Conservation (phyloP, 345 rosid species). For the Populus euphratica region DNA sequence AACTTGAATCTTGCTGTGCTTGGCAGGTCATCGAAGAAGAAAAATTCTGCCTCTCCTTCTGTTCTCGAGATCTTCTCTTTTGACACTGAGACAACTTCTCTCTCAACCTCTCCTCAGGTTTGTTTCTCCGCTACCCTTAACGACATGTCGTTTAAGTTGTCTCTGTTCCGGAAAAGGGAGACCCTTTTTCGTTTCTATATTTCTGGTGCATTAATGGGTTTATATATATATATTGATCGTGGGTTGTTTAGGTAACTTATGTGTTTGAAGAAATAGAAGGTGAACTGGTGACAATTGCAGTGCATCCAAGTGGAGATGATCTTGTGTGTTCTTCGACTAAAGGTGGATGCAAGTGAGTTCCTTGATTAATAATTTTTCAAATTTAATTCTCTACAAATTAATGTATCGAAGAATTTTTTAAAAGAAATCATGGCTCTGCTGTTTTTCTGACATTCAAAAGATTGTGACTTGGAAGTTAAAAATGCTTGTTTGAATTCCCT, state of each 20-base stretch:
- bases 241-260: slow-evolving; percentile 44
- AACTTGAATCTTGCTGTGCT: slow-evolving; percentile 24
- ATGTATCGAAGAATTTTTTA: neutral
- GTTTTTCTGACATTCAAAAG: neutral
- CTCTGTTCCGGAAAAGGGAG: neutral
- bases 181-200: neutral
- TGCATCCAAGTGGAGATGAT: slow-evolving; percentile 81
- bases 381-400: neutral
- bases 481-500: neutral
- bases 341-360: slow-evolving; percentile 81
- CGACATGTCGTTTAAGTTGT: neutral
- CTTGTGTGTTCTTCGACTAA: slow-evolving; percentile 74
- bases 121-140: neutral
- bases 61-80: slow-evolving; percentile 74
- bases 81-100: slow-evolving; percentile 56
- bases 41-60: slow-evolving; percentile 40
- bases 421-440: neutral
- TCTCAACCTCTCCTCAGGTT: slow-evolving; percentile 78
- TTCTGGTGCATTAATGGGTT: neutral
- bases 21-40: slow-evolving; percentile 48
- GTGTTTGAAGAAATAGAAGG: slow-evolving; percentile 73
- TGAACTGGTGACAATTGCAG: slow-evolving; percentile 57
- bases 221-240: neutral
- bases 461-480: neutral
- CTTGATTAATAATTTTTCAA: neutral